Percentiles rank a stretch among this genome's conserved stretches.
These are phyloP conservation scores for Sparassis latifolia DNA, from an alignment of 1,284 basidiomycete species.

Conservation along the genomic window DNA sequence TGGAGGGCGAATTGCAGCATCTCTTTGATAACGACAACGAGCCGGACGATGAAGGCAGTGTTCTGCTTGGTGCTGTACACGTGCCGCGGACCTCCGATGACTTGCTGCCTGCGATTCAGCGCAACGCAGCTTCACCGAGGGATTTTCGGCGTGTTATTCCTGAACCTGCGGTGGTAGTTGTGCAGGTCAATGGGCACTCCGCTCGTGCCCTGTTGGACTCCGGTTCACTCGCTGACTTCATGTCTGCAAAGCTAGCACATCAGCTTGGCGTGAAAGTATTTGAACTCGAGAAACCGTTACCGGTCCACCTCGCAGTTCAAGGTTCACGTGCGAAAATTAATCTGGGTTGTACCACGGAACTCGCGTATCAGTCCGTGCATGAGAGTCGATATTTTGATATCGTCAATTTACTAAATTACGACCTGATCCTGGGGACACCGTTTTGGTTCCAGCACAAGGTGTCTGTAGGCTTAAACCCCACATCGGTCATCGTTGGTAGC, in stretches of 20 bases:
- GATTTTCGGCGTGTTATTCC: conserved; percentile 9
- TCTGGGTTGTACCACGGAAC: conserved; percentile 6
- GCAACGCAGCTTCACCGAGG: conserved; percentile 3
- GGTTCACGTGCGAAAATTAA: conserved; percentile 18
- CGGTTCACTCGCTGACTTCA: conserved; percentile 32
- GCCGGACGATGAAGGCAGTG: too few species aligned
- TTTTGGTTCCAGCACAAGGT: conserved; percentile 18
- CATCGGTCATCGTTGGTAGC: conserved; percentile 11
- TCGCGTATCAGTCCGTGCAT: conserved; percentile 24
- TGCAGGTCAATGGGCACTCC: conserved; percentile 28
- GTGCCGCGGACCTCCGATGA: too few species aligned
- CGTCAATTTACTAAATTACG: conserved; percentile 19
- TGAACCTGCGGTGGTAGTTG: conserved; percentile 14
- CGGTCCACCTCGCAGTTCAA: conserved; percentile 21
- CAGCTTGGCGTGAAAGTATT: conserved; percentile 19
- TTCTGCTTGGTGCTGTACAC: too few species aligned
- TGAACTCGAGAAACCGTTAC: conserved; percentile 17
- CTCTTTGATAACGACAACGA: too few species aligned
- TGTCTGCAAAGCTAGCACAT: conserved; percentile 29
- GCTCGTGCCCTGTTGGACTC: conserved; percentile 25
- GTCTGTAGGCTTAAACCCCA: conserved; percentile 13
- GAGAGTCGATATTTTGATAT: conserved; percentile 23
- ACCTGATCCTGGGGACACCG: conserved; percentile 19
- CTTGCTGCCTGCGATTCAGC: background rate
- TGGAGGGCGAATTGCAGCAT: too few species aligned